Evolutionary conservation across 805 yeast species (phyloP).

Genomic region (Hanseniaspora valbyensis): DNA sequence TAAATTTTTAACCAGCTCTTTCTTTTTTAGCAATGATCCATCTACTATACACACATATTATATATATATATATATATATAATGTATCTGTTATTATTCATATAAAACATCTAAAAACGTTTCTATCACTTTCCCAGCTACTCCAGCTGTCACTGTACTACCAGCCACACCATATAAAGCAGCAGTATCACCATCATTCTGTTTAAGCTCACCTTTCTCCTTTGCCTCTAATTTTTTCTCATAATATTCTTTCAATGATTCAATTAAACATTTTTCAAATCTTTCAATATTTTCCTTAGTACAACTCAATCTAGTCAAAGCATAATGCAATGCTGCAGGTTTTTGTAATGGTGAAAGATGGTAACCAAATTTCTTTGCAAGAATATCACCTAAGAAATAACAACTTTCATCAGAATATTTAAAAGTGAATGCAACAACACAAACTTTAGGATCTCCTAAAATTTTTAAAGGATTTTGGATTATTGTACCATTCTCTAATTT

Average conservation of each 20-base stretch:
- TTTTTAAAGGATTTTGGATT: slow-evolving; percentile 30
- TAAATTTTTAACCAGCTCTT: no score
- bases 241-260: slow-evolving; percentile 29
- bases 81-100: no score
- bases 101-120: slow-evolving; percentile 72
- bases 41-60: no score
- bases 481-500: neutral
- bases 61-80: no score
- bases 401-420: neutral
- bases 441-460: slow-evolving; percentile 76
- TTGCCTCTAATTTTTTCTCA: slow-evolving; percentile 19
- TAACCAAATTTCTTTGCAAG: slow-evolving; percentile 57
- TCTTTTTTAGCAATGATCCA: no score
- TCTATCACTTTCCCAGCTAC: slow-evolving; percentile 70
- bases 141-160: slow-evolving; percentile 72
- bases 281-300: neutral
- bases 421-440: slow-evolving; percentile 59
- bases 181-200: slow-evolving; percentile 52
- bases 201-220: slow-evolving; percentile 14
- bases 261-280: slow-evolving; percentile 25
- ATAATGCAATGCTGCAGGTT: slow-evolving; percentile 82
- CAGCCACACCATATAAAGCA: slow-evolving; percentile 91
- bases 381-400: slow-evolving; percentile 63
- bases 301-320: slow-evolving; percentile 59
- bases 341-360: slow-evolving; percentile 81